Evolutionary conservation across 139 green algal genomes (phyloP), one percentile per base, ranked within the genome.

Genomic region (Chlamydomonas sp.): DNA sequence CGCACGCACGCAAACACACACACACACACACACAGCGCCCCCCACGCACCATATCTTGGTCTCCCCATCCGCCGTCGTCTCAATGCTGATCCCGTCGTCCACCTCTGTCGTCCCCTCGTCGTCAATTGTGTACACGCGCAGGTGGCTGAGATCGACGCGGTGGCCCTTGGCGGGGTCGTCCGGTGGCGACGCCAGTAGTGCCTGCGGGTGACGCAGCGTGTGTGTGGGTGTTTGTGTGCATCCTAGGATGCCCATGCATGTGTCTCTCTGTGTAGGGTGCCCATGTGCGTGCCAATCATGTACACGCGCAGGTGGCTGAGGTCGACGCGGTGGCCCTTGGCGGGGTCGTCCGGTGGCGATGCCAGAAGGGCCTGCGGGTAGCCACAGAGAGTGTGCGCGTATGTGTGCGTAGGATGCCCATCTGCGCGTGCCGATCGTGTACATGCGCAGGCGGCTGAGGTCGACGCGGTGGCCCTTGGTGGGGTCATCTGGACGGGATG

Each of bases 71-170:
- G 67, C 28, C 31, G 91, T 59, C 5, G 6, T 5, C 63, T 91
- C 83, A 5, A 89, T 54, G 3, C 65, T 80, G 24, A 97, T 43
- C 16, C 82, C 92, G 71, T 97, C 92, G 73, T 97, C 92, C 2
- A 87, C 80, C 66, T 96, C 90, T 0, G 76, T 85, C 4, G 92
- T 97, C 48, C 61, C 48, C 2, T 75, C 80, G 49, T 95, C 90
- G 69, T 97, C 92, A 49, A 97, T 88, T 3, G 87, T 66, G 49
- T 65, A 65, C 10, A n/a, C 48, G 28, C 26, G 20, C 26, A 73
- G 33, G 35, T 81, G 49, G n/a, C 62, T 79, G n/a, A 90, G 77
- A 69, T 88, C 83, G 13, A 71, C n/a, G 5, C 85, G 73, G 5
- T 24, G 28, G 3, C 13, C 61, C 0, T 76, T 78, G 57, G 85